Base-by-base conservation (phyloP, 1,139 yeast genomes). In the Tardiomyces digboiensis region DNA sequence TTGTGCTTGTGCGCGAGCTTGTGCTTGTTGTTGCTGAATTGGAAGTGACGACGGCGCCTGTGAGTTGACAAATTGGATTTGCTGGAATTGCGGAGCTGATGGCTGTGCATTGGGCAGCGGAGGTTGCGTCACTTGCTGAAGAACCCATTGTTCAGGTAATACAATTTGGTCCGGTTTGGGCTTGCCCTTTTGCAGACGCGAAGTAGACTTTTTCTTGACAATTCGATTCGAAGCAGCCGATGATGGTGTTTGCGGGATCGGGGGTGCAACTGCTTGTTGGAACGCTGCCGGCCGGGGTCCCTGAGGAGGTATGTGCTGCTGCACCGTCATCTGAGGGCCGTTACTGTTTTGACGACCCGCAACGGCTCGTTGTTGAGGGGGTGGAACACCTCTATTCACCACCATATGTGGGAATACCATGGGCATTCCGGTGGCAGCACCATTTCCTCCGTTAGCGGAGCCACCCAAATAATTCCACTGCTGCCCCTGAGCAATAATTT, bases 1-100 rank as follows among this genome's bases (percentile, higher is more conserved):
- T 13, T 4, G 36, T 29, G 39, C 44, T 18, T 29, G 42, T 14
- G 39, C 40, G 29, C 14, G 42, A 29, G 20, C 39, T 10, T 22
- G 26, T 8, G 26, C 26, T 12, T 22, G 26, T 12, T 22, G 26
- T 12, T 22, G 26, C 26, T 22, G 33, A n/a, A 13, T n/a, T 5
- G 5, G 8, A 5, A 13, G 33, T 8, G 12, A 16, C 14, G 16
- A n/a, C 4, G 33, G 33, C 4, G 33, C 33, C 33, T 26, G 33
- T n/a, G n/a, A n/a, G 10, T 26, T 26, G 14, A 26, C 33, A 26
- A 26, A 26, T 16, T 26, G 33, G 5, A 26, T n/a, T 16, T 26
- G 33, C 33, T 26, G 33, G 33, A 26, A 26, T 8, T 26, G 33
- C 8, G 33, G 10, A 16, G 3, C 33, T 13, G 33, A 5, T 8